Evolutionary conservation across 176 grass and related monocot genomes (phyloP).

Genomic region (Lolium rigidum): DNA sequence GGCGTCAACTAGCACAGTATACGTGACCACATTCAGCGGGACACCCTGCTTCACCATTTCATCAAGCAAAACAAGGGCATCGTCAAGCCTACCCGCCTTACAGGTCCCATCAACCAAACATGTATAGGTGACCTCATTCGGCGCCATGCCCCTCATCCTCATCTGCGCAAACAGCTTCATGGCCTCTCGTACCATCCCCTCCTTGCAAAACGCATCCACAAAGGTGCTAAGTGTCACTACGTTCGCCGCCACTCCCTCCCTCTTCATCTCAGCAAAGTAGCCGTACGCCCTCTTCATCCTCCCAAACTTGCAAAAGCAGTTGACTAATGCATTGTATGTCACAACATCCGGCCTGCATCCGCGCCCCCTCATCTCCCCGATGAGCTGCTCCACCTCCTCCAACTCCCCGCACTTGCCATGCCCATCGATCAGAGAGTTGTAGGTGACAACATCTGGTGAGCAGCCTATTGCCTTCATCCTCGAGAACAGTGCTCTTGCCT

Average conservation of each 20-base stretch:
- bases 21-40: slow-evolving; percentile 72
- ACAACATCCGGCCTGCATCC: slow-evolving; percentile 71
- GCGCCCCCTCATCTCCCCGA: slow-evolving; percentile 68
- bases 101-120: slow-evolving; percentile 84
- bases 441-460: slow-evolving; percentile 76
- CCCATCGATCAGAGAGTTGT: slow-evolving; percentile 92
- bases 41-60: slow-evolving; percentile 85
- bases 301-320: slow-evolving; percentile 85
- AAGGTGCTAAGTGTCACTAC: slow-evolving; percentile 87
- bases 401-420: slow-evolving; percentile 79
- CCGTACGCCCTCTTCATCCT: slow-evolving; percentile 70
- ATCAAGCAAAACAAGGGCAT: slow-evolving; percentile 71
- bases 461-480: slow-evolving; percentile 82
- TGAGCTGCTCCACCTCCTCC: slow-evolving; percentile 62
- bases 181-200: slow-evolving; percentile 80
- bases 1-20: slow-evolving; percentile 79
- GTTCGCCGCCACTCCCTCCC: slow-evolving; percentile 59
- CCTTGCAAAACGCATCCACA: slow-evolving; percentile 92
- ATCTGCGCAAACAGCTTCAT: slow-evolving; percentile 90
- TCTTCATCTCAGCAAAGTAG: slow-evolving; percentile 87
- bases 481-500: slow-evolving; percentile 51
- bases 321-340: slow-evolving; percentile 86
- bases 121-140: slow-evolving; percentile 93
- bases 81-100: slow-evolving; percentile 73
- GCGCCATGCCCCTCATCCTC: slow-evolving; percentile 76